A percentile compares a stretch with the other conserved stretches of the same genome.
These are phyloP conservation scores for Ophiostoma fasciatum DNA, from an alignment of 2,329 filamentous ascomycete genomes.

Conservation along the genomic window DNA sequence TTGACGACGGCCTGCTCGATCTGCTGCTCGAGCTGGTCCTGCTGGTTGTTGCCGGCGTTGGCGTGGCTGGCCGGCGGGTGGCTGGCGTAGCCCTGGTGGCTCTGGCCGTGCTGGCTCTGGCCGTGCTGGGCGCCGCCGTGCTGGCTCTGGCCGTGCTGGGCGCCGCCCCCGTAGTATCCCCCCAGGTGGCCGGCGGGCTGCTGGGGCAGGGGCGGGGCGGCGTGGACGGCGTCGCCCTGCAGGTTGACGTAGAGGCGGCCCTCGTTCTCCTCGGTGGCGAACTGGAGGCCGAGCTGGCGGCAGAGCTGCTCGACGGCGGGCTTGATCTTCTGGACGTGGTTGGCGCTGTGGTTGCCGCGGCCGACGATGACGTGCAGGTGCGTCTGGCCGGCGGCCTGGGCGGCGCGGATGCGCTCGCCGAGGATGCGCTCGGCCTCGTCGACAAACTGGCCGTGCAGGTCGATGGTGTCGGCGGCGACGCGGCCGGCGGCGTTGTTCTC, in stretches of 20 bases:
- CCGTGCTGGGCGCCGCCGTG: conserved; percentile 13
- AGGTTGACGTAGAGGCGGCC: conserved; percentile 83
- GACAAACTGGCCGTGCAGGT: conserved; percentile 87
- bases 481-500: conserved; percentile 75
- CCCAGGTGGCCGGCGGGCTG: conserved; percentile 26
- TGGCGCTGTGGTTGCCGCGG: conserved; percentile 74
- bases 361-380: conserved; percentile 93
- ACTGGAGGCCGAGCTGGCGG: conserved; percentile 67
- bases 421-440: conserved; percentile 89
- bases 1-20: conserved; percentile 31
- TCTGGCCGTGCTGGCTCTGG: neutral
- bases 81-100: conserved; percentile 23
- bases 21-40: conserved; percentile 43
- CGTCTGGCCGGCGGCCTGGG: conserved; percentile 55
- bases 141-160: conserved; percentile 12
- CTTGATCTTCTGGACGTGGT: conserved; percentile 86
- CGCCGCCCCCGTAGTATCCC: conserved; percentile 22
- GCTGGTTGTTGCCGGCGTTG: conserved; percentile 22
- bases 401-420: conserved; percentile 69
- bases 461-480: conserved; percentile 69
- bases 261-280: conserved; percentile 73
- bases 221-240: conserved; percentile 49
- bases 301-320: conserved; percentile 86
- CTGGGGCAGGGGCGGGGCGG: conserved; percentile 27
- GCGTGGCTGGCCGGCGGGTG: conserved; percentile 5